Evolutionary conservation across 2,329 filamentous ascomycete genomes (phyloP).

Genomic region (Ophiocordyceps unilateralis): DNA sequence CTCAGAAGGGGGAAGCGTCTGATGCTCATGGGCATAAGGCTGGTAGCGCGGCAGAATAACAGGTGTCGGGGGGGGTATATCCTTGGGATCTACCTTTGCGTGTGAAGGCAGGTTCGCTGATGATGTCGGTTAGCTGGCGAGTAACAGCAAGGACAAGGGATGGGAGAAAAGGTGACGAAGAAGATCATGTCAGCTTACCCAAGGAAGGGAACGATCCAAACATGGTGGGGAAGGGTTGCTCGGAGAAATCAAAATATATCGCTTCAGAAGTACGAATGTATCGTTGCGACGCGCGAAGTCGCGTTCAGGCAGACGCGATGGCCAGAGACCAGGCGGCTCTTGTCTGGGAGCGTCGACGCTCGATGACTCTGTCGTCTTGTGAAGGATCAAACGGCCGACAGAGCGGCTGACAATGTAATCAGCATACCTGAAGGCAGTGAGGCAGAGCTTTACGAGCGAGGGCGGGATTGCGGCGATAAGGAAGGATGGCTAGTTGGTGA

Average conservation of each 20-base stretch:
- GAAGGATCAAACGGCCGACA: not conserved
- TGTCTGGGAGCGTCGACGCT: not conserved
- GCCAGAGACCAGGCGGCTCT: not conserved
- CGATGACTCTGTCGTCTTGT: not conserved
- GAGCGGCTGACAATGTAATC: not conserved
- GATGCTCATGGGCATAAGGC: constrained; percentile 17
- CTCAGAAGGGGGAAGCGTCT: constrained; percentile 10
- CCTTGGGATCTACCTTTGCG: constrained; percentile 23
- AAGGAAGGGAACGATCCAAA: constrained; percentile 24
- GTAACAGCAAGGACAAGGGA: too few species aligned
- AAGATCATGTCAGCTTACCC: constrained; percentile 17
- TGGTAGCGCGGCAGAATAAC: constrained; percentile 31
- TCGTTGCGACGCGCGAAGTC: not conserved
- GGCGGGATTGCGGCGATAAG: not conserved
- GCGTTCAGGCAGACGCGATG: too few species aligned
- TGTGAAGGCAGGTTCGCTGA: constrained; percentile 12
- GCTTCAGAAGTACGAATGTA: not conserved
- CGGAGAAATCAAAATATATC: too few species aligned
- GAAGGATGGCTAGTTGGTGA: not conserved
- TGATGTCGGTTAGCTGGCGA: not conserved
- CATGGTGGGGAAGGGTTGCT: constrained; percentile 17
- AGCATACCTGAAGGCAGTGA: not conserved
- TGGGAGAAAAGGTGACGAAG: not conserved
- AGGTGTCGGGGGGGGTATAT: constrained; percentile 39
- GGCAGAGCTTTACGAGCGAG: too few species aligned